These are phyloP conservation scores for Suillus sp. DNA, from an alignment of 768 basidiomycete species.

Conservation along the genomic window DNA sequence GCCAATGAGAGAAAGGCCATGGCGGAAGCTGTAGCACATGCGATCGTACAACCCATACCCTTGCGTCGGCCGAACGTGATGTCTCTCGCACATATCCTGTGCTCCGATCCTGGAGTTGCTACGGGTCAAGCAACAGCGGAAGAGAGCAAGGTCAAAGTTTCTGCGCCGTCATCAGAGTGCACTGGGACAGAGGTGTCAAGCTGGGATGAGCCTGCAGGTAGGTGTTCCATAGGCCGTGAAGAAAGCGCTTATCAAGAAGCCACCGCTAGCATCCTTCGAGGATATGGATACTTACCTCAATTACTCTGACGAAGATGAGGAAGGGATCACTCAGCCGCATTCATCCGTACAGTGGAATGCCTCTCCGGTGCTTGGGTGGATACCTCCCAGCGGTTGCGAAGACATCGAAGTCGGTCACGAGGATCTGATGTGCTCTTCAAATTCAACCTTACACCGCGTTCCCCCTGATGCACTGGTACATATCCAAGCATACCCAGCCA, in stretches of 20 bases:
- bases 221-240: neutral
- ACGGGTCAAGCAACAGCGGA: neutral
- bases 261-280: neutral
- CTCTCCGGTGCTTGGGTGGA: conserved; percentile 27
- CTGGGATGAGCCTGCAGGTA: neutral
- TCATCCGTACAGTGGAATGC: neutral
- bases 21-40: neutral
- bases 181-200: neutral
- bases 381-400: conserved; percentile 27
- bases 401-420: conserved; percentile 26
- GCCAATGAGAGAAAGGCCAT: neutral
- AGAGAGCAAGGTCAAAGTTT: neutral
- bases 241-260: neutral
- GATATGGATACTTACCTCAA: neutral
- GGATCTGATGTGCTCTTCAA: conserved; percentile 12
- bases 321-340: neutral
- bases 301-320: neutral
- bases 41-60: neutral
- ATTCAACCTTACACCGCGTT: conserved; percentile 1
- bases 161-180: neutral
- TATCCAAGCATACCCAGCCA: neutral
- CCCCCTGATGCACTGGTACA: neutral
- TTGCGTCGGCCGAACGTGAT: conserved; percentile 12
- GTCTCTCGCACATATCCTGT: conserved; percentile 13
- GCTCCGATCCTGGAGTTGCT: too few relatives aligned